Percentiles rank a stretch among this genome's conserved stretches.
Evolutionary conservation across 2,329 filamentous ascomycete species (phyloP).

Genomic region (Phaeosphaeriaceae sp.): DNA sequence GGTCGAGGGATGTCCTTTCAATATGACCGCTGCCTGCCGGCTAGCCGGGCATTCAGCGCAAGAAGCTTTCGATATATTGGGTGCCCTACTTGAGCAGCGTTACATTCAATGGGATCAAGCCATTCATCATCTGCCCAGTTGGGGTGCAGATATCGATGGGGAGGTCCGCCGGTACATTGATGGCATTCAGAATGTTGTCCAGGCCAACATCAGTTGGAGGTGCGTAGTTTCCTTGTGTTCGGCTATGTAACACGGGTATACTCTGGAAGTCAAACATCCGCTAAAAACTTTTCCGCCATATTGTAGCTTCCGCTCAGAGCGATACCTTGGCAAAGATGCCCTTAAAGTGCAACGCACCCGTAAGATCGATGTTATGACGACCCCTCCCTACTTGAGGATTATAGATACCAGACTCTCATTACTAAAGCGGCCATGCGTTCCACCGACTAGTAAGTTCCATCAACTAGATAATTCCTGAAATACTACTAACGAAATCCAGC

Average conservation of each 20-base stretch:
- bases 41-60: slow-evolving; percentile 1
- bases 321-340: slow-evolving; percentile 2
- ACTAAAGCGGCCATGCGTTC: too few species aligned
- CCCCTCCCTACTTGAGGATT: slow-evolving; percentile 1
- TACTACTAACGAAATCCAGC: too few species aligned
- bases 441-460: too few species aligned
- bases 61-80: slow-evolving; percentile 4
- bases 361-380: slow-evolving; percentile 1
- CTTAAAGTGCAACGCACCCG: slow-evolving; percentile 1
- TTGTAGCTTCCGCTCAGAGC: slow-evolving; percentile 2
- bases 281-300: neutral
- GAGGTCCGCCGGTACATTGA: slow-evolving; percentile 3
- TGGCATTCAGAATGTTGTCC: slow-evolving; percentile 4
- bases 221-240: neutral
- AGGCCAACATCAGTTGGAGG: slow-evolving; percentile 5
- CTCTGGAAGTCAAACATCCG: neutral
- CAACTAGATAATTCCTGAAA: too few species aligned
- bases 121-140: slow-evolving; percentile 1
- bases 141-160: slow-evolving; percentile 1
- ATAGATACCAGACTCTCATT: neutral
- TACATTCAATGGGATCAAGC: slow-evolving; percentile 5
- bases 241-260: neutral
- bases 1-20: slow-evolving; percentile 4
- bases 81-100: slow-evolving; percentile 2
- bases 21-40: slow-evolving; percentile 3